Evolutionary conservation across 257 asterid genomes (phyloP).

Genomic region (Solanum stenotomum): DNA sequence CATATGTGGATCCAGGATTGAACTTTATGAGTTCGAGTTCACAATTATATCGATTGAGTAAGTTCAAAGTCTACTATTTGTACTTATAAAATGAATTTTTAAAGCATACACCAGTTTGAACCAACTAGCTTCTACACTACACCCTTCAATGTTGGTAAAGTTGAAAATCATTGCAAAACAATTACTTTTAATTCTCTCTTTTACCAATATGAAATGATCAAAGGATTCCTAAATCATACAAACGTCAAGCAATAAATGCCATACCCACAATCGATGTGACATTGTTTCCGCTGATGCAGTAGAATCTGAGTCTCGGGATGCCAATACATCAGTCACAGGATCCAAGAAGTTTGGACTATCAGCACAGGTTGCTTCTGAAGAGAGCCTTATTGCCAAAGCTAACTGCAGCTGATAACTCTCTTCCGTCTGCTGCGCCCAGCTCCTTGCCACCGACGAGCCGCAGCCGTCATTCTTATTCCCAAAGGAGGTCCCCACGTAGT

Average conservation of each 20-base stretch:
- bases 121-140: neutral
- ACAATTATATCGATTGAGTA: neutral
- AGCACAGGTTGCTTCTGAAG: slow-evolving; percentile 74
- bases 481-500: slow-evolving; percentile 28
- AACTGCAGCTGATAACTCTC: slow-evolving; percentile 94
- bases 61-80: neutral
- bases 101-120: neutral
- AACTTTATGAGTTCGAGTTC: neutral
- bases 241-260: neutral
- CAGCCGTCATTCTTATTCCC: slow-evolving; percentile 26
- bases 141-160: neutral
- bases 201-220: neutral
- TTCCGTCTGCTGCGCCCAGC: slow-evolving; percentile 99
- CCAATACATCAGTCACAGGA: slow-evolving; percentile 47
- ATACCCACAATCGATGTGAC: slow-evolving; percentile 96
- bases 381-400: slow-evolving; percentile 87
- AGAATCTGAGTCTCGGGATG: slow-evolving; percentile 25
- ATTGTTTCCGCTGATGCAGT: slow-evolving; percentile 44
- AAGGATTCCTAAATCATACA: neutral
- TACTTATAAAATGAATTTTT: neutral
- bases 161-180: neutral
- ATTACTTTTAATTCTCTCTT: neutral
- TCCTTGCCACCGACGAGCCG: slow-evolving; percentile 53
- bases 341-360: slow-evolving; percentile 82
- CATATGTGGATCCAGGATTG: neutral